These are phyloP conservation scores for Phoma sp. DNA, from an alignment of 2,329 filamentous ascomycete species.

Conservation along the genomic window DNA sequence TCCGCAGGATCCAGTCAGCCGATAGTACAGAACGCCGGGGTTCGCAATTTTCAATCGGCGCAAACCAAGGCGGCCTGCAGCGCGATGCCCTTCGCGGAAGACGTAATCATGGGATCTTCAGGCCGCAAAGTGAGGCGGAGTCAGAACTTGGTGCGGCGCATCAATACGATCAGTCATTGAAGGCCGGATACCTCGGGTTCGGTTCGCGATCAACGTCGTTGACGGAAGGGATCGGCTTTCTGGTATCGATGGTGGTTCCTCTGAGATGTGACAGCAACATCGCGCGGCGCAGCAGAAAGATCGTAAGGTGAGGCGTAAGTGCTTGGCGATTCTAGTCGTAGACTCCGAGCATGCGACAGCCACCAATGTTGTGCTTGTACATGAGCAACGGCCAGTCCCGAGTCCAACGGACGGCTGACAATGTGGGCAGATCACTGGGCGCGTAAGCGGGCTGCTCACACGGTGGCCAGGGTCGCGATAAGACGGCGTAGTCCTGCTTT, in stretches of 20 bases:
- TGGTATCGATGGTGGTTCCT: neutral
- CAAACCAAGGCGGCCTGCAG: slow-evolving; percentile 1
- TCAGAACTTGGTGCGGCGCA: neutral
- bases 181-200: neutral
- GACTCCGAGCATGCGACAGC: slow-evolving; percentile 24
- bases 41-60: neutral
- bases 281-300: slow-evolving; percentile 25
- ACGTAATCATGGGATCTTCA: neutral
- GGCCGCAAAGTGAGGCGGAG: slow-evolving; percentile 29
- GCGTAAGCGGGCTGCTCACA: slow-evolving; percentile 41
- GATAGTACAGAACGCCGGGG: slow-evolving; percentile 14
- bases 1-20: slow-evolving; percentile 34
- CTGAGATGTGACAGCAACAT: slow-evolving; percentile 28
- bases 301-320: slow-evolving; percentile 37
- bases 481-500: slow-evolving; percentile 24
- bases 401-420: slow-evolving; percentile 37
- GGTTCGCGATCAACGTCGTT: neutral
- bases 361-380: slow-evolving; percentile 35
- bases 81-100: neutral
- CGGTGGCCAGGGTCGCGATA: slow-evolving; percentile 34
- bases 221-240: neutral
- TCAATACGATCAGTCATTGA: neutral
- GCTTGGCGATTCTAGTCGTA: slow-evolving; percentile 26
- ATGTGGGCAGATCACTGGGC: slow-evolving; percentile 46
- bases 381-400: slow-evolving; percentile 45